These are phyloP conservation scores for Mortierella sp. DNA, from an alignment of 371 early-diverging fungal genomes.

Conservation along the genomic window DNA sequence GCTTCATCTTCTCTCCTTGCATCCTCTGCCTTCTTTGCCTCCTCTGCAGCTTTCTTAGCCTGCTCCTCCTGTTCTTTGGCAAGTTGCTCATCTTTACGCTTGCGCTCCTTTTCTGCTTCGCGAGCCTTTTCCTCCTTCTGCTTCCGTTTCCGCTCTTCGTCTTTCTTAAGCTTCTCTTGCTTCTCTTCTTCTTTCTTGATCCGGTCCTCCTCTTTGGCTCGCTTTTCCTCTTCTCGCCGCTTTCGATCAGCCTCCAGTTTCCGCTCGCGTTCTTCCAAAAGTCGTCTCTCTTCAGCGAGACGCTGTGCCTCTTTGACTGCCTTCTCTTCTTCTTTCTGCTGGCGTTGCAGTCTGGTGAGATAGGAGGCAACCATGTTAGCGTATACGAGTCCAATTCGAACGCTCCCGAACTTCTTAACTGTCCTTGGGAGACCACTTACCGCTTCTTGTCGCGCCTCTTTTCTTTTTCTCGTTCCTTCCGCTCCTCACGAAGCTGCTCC, in stretches of 20 bases:
- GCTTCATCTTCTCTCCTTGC: slow-evolving; percentile 16
- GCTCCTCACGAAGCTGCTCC: slow-evolving; percentile 75
- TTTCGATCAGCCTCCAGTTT: slow-evolving; percentile 64
- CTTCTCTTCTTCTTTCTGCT: slow-evolving; percentile 70
- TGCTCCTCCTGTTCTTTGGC: slow-evolving; percentile 65
- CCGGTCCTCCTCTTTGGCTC: slow-evolving; percentile 61
- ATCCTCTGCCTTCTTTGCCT: slow-evolving; percentile 23
- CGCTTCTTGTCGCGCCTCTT: slow-evolving; percentile 69
- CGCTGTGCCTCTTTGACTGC: slow-evolving; percentile 66
- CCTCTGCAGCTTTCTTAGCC: slow-evolving; percentile 54
- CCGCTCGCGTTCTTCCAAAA: slow-evolving; percentile 40
- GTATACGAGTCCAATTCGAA: neutral
- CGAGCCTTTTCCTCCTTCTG: slow-evolving; percentile 66
- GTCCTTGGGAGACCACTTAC: slow-evolving; percentile 28
- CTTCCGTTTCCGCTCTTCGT: slow-evolving; percentile 64
- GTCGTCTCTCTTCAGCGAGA: slow-evolving; percentile 46
- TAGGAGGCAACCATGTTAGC: neutral
- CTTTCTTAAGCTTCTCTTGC: slow-evolving; percentile 57
- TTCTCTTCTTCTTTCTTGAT: slow-evolving; percentile 59
- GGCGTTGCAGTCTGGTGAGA: slow-evolving; percentile 52
- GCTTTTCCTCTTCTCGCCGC: slow-evolving; percentile 63
- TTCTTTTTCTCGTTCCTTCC: slow-evolving; percentile 74
- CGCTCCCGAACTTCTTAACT: neutral
- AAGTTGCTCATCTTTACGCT: slow-evolving; percentile 68
- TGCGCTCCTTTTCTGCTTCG: slow-evolving; percentile 67